phyloP scores from a whole-genome alignment of 768 basidiomycete species.

The Amylocystis lapponica region DNA sequence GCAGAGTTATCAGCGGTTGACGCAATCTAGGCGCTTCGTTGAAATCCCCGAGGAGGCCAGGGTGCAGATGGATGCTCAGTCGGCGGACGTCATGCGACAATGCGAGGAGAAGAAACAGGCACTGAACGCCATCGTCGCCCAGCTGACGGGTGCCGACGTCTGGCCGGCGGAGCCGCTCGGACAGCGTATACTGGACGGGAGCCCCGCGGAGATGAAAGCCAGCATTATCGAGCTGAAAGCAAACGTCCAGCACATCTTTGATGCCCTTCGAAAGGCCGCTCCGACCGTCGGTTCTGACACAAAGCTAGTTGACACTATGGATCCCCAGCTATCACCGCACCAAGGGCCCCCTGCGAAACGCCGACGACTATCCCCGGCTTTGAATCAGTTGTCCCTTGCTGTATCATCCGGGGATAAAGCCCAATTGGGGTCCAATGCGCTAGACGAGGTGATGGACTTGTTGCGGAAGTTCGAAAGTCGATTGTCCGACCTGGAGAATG shows the following conservation, averaged over 20 bases:
- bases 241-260: slow-evolving; percentile 2
- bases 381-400: too few relatives aligned
- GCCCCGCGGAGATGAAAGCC: slow-evolving; percentile 26
- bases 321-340: too few relatives aligned
- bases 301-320: slow-evolving; percentile 1
- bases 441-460: slow-evolving; percentile 25
- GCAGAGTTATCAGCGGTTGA: slow-evolving; percentile 19
- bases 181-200: slow-evolving; percentile 14
- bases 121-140: slow-evolving; percentile 24
- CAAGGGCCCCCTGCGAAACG: too few relatives aligned
- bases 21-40: slow-evolving; percentile 19
- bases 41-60: slow-evolving; percentile 23
- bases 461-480: slow-evolving; percentile 23
- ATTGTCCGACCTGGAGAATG: slow-evolving; percentile 30
- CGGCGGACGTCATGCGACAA: slow-evolving; percentile 18
- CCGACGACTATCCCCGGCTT: too few relatives aligned
- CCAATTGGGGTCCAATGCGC: slow-evolving; percentile 10
- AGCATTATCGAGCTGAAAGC: slow-evolving; percentile 11
- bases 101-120: slow-evolving; percentile 27
- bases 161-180: slow-evolving; percentile 29
- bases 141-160: slow-evolving; percentile 30
- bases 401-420: too few relatives aligned
- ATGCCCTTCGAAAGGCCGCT: not conserved
- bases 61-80: slow-evolving; percentile 18
- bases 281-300: slow-evolving; percentile 10